These are phyloP conservation scores for Aethionema arabicum DNA, from an alignment of 345 rosid species.

Conservation along the genomic window DNA sequence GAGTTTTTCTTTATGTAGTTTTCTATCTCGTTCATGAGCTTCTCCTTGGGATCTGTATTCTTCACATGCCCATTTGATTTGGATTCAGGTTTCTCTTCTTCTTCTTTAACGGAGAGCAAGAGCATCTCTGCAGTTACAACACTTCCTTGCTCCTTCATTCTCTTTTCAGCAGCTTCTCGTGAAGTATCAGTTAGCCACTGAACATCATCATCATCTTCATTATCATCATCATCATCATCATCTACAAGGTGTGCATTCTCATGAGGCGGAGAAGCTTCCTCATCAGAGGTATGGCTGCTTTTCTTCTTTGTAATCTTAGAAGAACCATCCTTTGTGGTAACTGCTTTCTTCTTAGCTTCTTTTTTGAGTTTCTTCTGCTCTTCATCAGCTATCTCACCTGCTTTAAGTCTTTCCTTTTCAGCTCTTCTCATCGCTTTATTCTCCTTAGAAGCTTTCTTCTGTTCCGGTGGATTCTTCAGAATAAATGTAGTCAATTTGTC, in stretches of 20 bases:
- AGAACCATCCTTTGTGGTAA: slow-evolving; percentile 44
- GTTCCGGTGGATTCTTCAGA: slow-evolving; percentile 73
- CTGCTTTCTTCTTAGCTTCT: slow-evolving; percentile 64
- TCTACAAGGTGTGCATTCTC: slow-evolving; percentile 28
- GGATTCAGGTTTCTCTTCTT: slow-evolving; percentile 44
- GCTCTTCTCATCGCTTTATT: slow-evolving; percentile 88
- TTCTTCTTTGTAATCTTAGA: slow-evolving; percentile 43
- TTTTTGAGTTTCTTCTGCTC: slow-evolving; percentile 68
- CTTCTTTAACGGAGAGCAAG: slow-evolving; percentile 61
- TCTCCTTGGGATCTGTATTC: slow-evolving; percentile 10
- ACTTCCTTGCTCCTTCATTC: slow-evolving; percentile 72
- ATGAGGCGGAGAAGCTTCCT: slow-evolving; percentile 59
- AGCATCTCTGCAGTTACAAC: slow-evolving; percentile 92
- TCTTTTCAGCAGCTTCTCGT: slow-evolving; percentile 68
- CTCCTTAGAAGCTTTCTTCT: slow-evolving; percentile 60
- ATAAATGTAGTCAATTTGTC: slow-evolving; percentile 75
- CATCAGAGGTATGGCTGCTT: slow-evolving; percentile 53
- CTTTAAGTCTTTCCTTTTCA: slow-evolving; percentile 88
- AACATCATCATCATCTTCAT: slow-evolving; percentile 47
- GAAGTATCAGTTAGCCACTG: slow-evolving; percentile 93
- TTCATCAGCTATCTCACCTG: slow-evolving; percentile 86
- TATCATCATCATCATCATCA: slow-evolving; percentile 48
- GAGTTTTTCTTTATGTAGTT: slow-evolving; percentile 48
- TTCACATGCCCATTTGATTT: slow-evolving; percentile 16
- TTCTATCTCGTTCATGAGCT: slow-evolving; percentile 50